A percentile compares a stretch with the other conserved stretches of the same genome.
Conservation (phyloP, 768 basidiomycete species). For the Royoungia palumana region DNA sequence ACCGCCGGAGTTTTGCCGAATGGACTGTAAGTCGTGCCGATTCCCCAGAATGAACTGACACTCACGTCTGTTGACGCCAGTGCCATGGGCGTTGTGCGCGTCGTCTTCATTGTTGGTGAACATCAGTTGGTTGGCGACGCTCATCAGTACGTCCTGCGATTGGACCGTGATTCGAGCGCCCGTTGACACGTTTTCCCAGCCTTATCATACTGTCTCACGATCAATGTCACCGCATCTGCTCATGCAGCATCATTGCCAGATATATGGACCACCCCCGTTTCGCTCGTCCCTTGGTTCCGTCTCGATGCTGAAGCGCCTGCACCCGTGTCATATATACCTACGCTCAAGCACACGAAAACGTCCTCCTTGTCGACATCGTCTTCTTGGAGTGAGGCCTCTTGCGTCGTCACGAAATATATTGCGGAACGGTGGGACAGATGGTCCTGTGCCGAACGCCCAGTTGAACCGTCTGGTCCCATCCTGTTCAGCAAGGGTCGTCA, state of each 20-base stretch:
- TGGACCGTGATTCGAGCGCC: background rate
- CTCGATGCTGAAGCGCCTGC: background rate
- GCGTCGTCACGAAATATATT: conserved; percentile 28
- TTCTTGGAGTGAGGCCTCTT: conserved; percentile 13
- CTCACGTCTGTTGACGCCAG: conserved; percentile 23
- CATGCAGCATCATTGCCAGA: conserved; percentile 43
- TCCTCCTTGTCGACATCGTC: conserved; percentile 4
- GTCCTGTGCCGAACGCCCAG: conserved; percentile 22
- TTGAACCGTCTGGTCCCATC: conserved; percentile 13
- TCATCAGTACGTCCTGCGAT: conserved; percentile 40
- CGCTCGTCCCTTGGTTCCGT: conserved; percentile 58
- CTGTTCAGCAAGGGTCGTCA: conserved; percentile 16
- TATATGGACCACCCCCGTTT: conserved; percentile 54
- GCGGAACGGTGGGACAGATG: conserved; percentile 30
- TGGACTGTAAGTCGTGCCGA: conserved; percentile 30
- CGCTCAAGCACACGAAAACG: conserved; percentile 8
- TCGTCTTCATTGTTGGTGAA: conserved; percentile 48
- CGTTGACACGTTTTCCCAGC: conserved; percentile 31
- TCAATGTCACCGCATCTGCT: conserved; percentile 45
- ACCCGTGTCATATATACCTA: conserved; percentile 6
- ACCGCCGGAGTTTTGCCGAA: conserved; percentile 36
- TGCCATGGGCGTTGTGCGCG: conserved; percentile 43
- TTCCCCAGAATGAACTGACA: background rate
- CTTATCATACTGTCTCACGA: conserved; percentile 51
- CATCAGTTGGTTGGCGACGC: conserved; percentile 44